A percentile compares a stretch with the other conserved stretches of the same genome.
These are phyloP conservation scores for Trametes coccinea DNA, from an alignment of 768 basidiomycete genomes.

Conservation along the genomic window DNA sequence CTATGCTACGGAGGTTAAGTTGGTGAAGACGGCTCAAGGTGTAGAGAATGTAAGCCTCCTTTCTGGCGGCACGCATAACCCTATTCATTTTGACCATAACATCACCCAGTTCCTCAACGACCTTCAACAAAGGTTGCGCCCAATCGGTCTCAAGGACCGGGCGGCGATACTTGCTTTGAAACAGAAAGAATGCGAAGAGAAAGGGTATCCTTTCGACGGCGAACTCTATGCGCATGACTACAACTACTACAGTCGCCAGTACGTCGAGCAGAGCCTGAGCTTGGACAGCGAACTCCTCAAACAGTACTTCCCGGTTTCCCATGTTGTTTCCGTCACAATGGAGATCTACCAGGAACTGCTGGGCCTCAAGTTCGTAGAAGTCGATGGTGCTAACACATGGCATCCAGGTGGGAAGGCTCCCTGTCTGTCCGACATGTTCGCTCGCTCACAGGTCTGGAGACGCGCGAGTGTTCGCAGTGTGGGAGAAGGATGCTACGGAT, in stretches of 20 bases:
- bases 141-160: constrained; percentile 68
- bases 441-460: constrained; percentile 40
- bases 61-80: not conserved
- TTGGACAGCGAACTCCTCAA: constrained; percentile 80
- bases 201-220: constrained; percentile 63
- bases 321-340: constrained; percentile 80
- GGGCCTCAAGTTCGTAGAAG: constrained; percentile 61
- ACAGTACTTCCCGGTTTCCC: constrained; percentile 84
- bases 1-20: constrained; percentile 81
- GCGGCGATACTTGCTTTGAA: constrained; percentile 72
- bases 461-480: constrained; percentile 81
- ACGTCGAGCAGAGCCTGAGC: constrained; percentile 60
- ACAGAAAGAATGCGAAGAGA: constrained; percentile 65
- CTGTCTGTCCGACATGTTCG: not conserved
- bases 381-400: constrained; percentile 38
- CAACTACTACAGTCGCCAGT: constrained; percentile 68
- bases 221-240: constrained; percentile 86
- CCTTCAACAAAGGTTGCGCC: constrained; percentile 69
- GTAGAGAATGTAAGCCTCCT: constrained; percentile 48
- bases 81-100: not conserved
- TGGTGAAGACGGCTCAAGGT: constrained; percentile 71
- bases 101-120: constrained; percentile 68
- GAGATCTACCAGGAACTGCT: constrained; percentile 84
- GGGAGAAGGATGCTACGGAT: constrained; percentile 75
- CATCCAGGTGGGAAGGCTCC: too few species aligned